Evolutionary conservation across 2,329 filamentous ascomycete species (phyloP).

Genomic region (Colletotrichum kahawae): DNA sequence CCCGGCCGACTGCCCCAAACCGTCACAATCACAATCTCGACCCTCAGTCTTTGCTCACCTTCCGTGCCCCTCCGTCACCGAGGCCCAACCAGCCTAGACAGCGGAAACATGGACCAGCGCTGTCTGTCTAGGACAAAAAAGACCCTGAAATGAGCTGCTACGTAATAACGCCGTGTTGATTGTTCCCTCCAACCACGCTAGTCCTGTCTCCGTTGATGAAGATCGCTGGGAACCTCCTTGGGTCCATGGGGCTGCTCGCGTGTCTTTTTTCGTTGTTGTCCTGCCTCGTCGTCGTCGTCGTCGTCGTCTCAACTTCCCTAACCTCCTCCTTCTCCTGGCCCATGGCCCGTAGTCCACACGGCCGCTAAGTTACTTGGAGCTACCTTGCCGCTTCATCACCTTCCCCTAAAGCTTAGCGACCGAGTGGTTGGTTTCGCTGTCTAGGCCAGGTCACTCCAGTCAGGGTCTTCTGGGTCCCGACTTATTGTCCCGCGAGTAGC

Average conservation of each 20-base stretch:
- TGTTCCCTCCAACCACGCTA: not conserved
- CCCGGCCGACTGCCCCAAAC: not conserved
- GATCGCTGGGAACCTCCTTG: constrained; percentile 11
- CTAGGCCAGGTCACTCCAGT: not conserved
- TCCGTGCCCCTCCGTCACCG: not conserved
- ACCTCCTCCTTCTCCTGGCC: not conserved
- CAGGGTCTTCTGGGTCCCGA: not conserved
- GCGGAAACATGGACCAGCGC: constrained; percentile 2
- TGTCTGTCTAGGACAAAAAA: not conserved
- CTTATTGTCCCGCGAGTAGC: not conserved
- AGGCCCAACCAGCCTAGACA: not conserved
- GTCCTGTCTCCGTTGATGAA: not conserved
- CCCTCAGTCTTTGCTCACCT: not conserved
- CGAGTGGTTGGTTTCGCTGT: not conserved
- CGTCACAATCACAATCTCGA: not conserved
- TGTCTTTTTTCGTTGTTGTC: not conserved
- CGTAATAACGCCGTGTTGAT: constrained; percentile 1
- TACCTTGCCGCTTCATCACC: not conserved
- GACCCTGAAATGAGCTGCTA: constrained; percentile 19
- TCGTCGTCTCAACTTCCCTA: not conserved
- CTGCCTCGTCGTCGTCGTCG: not conserved
- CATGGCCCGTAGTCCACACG: not conserved
- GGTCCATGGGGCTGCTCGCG: constrained; percentile 7
- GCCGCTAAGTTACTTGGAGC: not conserved
- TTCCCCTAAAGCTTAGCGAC: constrained; percentile 1